These are phyloP conservation scores for Calonectria ilicicola DNA, from an alignment of 2,329 filamentous ascomycete species.

Conservation along the genomic window DNA sequence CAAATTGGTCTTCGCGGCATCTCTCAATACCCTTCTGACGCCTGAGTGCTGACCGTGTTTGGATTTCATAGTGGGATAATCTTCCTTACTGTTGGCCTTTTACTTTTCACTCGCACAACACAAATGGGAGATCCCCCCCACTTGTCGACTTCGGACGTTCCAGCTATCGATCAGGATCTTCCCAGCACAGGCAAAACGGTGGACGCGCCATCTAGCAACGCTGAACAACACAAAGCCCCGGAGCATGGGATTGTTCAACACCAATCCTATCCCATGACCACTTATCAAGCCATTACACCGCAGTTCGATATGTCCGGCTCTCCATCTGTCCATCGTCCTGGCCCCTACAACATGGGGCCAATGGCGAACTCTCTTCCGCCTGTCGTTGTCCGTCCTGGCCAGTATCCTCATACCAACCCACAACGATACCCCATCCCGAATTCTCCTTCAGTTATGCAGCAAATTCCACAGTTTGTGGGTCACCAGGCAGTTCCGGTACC, in stretches of 20 bases:
- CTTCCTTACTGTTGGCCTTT: conserved; percentile 3
- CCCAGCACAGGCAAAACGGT: conserved; percentile 21
- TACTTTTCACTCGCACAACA: conserved; percentile 1
- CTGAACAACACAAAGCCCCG: conserved; percentile 30
- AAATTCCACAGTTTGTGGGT: conserved; percentile 55
- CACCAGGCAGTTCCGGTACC: conserved; percentile 53
- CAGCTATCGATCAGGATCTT: conserved; percentile 18
- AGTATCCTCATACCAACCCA: conserved; percentile 51
- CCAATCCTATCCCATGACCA: conserved; percentile 43
- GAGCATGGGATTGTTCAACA: conserved; percentile 32
- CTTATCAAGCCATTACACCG: conserved; percentile 54
- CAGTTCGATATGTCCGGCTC: conserved; percentile 57
- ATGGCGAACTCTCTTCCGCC: conserved; percentile 60
- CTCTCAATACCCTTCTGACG: background rate
- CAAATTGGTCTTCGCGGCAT: background rate
- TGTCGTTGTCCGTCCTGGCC: conserved; percentile 52
- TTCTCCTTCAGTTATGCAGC: conserved; percentile 53
- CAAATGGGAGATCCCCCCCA: conserved; percentile 41
- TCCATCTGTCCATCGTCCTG: conserved; percentile 36
- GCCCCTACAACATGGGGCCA: conserved; percentile 60
- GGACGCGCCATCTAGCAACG: conserved; percentile 16
- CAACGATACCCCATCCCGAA: conserved; percentile 49
- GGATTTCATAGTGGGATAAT: background rate
- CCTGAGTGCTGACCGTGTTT: background rate
- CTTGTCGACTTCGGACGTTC: conserved; percentile 29